Percentiles rank a stretch among this genome's conserved stretches.
Conservation (phyloP, 345 rosid genomes). For the Eucalyptus erythrocorys region DNA sequence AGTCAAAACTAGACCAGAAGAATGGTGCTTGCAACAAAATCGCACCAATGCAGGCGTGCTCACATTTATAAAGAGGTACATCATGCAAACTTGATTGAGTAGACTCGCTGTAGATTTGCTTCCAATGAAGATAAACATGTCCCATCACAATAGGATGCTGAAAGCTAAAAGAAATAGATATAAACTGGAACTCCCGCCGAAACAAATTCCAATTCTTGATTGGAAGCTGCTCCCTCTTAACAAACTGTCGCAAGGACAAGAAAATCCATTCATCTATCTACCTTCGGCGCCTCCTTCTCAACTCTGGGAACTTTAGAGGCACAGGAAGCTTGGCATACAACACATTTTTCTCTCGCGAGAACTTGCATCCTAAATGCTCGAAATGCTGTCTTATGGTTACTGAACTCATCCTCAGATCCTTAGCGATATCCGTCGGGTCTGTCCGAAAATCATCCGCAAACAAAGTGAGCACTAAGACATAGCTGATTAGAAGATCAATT, state of each 20-base stretch:
- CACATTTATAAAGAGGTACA: background rate
- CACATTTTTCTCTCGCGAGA: slow-evolving; percentile 7
- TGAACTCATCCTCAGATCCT: slow-evolving; percentile 49
- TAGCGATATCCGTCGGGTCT: slow-evolving; percentile 53
- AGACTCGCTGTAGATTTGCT: background rate
- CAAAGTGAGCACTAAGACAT: slow-evolving; percentile 63
- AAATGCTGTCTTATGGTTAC: slow-evolving; percentile 36
- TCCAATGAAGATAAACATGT: background rate
- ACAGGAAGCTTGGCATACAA: slow-evolving; percentile 35
- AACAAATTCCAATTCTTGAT: background rate
- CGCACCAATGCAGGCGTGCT: background rate
- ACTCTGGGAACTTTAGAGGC: slow-evolving; percentile 55
- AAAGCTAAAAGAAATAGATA: background rate
- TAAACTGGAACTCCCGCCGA: too few species aligned
- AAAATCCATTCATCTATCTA: background rate
- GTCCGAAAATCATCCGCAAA: slow-evolving; percentile 61
- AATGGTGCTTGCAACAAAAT: background rate
- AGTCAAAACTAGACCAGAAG: background rate
- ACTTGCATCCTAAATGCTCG: slow-evolving; percentile 71
- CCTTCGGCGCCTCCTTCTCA: slow-evolving; percentile 19
- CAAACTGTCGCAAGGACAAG: background rate
- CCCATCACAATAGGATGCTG: background rate
- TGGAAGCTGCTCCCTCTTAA: background rate
- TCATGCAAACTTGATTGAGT: background rate
- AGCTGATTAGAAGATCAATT: slow-evolving; percentile 59